Evolutionary conservation across 2,329 filamentous ascomycete species (phyloP), one percentile per base, ranked within the genome.

Genomic region (Davidsoniella neocaledoniae): DNA sequence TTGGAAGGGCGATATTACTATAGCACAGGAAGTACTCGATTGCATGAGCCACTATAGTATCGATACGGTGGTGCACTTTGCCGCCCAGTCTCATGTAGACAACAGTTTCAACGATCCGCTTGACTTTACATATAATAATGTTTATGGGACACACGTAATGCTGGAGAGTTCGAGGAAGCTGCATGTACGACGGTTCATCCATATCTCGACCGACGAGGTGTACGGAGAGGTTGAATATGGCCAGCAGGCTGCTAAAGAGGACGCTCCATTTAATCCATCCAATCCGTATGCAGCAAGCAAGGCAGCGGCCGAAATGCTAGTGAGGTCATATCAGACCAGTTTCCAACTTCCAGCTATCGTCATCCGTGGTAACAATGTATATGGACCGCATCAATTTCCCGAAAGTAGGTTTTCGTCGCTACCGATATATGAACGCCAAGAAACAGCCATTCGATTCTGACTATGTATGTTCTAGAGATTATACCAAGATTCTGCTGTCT

Each of bases 11-110:
- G 83, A 90, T 58, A 77, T 90, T 56, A 86, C 81, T 29, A 78
- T 81, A 55, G 78, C 79, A 1, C 67, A 69, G 5, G 77, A 84
- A 58, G 81, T 90, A 2, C 71, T 83, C 55, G 73, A 76, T 57
- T 85, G 79, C 60, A 72, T 90, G 59, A 73, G 81, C 61, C 73
- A 76, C 54, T 71, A 86, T 66, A 72, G 76, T 33, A 81, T 90
- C 57, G 85, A 90, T 61, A 86, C 83, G 48, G 73, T 91, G 54
- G 78, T 90, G 62, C 84, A 90, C 63, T 87, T 91, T 58, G 85
- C 85, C 2, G 85, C 85, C n/a, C 81, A 87, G 64, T 86, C 82
- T 6, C 84, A 90, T 60, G 85, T 91, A 46, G 83, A 90, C 58
- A 64, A 86, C 57, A 86, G 81, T 60, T 91, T 91, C 58, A 81